Base-by-base conservation (phyloP, 2,329 filamentous ascomycete genomes). In the Aulographum hederae region DNA sequence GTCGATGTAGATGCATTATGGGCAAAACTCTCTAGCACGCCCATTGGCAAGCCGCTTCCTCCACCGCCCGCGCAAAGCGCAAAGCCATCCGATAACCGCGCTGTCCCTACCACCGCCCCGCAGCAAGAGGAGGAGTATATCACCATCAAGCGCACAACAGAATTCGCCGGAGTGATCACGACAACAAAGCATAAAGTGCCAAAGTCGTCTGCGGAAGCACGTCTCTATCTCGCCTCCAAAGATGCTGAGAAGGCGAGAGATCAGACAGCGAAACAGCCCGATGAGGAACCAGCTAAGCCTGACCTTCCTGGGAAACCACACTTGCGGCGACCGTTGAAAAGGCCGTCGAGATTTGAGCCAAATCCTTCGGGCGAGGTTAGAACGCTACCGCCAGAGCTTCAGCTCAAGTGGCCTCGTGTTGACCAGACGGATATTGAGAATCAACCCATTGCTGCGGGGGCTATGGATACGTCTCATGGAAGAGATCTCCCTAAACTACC, bases 1-100 rank as follows among this genome's bases (percentile, higher is more conserved):
- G 57, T 80, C 28, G 70, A 82, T 38, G 73, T 82, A 28, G 73
- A 82, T 40, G 69, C 69, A 16, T 50, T 82, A 2, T 82, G 75
- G 73, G 62, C 65, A 30, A 61, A 70, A 40, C 77, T 81, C 73
- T 63, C 61, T 15, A 52, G 64, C 18, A 63, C 50, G 3, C 54
- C 60, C 2, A 16, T 38, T 28, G 54, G 35, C 38, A 41, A 15
- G 38, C 48, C 27, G 35, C 44, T 35, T 46, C 51, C 19, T 32
- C 48, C 21, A 48, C 44, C 38, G 5, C 30, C 34, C 18, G 28
- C 38, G 19, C 32, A 31, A 13, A 34, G 23, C 19, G 16, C 18
- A 18, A 28, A 12, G 17, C 30, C 15, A n/a, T 28, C 32, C 18
- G 30, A 35, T 37, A 36, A 19, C 37, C 27, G 20, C 38, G 33